Base-by-base conservation (phyloP, 179 eudicot species). In the Vitellaria paradoxa region DNA sequence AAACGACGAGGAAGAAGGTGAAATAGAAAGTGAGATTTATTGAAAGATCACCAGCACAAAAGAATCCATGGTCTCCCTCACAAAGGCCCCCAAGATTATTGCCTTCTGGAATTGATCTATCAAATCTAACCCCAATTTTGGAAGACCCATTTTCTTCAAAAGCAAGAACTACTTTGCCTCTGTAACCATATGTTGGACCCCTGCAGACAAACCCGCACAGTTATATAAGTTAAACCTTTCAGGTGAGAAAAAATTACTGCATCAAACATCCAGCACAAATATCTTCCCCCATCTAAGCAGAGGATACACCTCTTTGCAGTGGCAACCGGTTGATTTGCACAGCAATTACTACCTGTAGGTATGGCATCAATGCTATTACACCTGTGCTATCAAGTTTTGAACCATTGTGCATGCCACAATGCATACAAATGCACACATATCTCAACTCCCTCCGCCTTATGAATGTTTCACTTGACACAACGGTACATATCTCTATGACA, bases 41-140 rank as follows among this genome's bases (percentile, higher is more conserved):
- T 74, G 50, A 74, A 72, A 64, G 65, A 81, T 81, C 68, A 96
- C 99, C 98, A 82, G 91, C 60, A 84, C 98, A 93, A 81, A 93
- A 96, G 88, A 91, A 96, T 73, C 99, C 99, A 86, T 85, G 98
- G 73, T 88, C 86, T 77, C 82, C 90, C 83, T 96, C 98, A 80
- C 99, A 96, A 70, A 76, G 83, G 71, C 98, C 98, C n/a, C 99
- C 98, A 78, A 96, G 94, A 84, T 92, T 87, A 83, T 86, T 90
- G 67, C 99, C 99, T 53, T 89, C 94, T 65, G 92, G 94, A 78
- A 96, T 82, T 62, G 92, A 72, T 77, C 80, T 89, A 79, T 96
- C 99, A 87, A 96, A 96, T 86, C 97, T 87, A 65, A 96, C 98
- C 61, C 98, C 99, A 65, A 96, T 84, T 84, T 96, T 96, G 49